These are phyloP conservation scores for Geum urbanum DNA, from an alignment of 306 rosid genomes.

Conservation along the genomic window DNA sequence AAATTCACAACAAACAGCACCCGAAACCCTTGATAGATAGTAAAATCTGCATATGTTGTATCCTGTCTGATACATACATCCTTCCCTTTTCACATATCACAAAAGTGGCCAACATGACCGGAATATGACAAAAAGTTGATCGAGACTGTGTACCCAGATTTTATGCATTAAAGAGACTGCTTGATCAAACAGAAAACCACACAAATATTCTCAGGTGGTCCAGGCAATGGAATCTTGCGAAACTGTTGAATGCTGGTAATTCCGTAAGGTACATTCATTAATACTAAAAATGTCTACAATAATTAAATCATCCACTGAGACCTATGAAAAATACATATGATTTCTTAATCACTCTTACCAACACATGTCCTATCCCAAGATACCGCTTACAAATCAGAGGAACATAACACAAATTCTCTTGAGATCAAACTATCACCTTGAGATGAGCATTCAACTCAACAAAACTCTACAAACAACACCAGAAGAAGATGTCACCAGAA, in stretches of 20 bases:
- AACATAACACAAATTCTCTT: slow-evolving; percentile 1
- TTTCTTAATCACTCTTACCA: slow-evolving; percentile 8
- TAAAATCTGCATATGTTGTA: background rate
- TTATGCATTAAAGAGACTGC: background rate
- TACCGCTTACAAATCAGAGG: slow-evolving; percentile 21
- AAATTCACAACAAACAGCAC: no score
- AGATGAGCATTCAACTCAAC: slow-evolving; percentile 34
- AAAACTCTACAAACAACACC: slow-evolving; percentile 36
- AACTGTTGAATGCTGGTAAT: background rate
- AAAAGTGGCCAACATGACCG: background rate
- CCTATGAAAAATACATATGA: background rate
- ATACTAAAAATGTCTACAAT: background rate
- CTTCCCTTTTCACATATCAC: background rate
- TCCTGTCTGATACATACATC: background rate
- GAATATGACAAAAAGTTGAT: background rate
- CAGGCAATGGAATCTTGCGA: background rate
- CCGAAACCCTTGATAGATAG: no score
- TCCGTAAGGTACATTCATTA: background rate
- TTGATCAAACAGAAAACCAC: background rate
- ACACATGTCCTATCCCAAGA: slow-evolving; percentile 1
- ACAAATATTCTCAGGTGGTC: background rate
- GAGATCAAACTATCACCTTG: slow-evolving; percentile 24
- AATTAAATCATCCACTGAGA: background rate
- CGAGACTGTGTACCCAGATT: background rate
- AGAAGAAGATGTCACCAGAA: slow-evolving; percentile 17